Conservation (phyloP, 1,284 basidiomycete genomes). For the Cryptococcus sp. region DNA sequence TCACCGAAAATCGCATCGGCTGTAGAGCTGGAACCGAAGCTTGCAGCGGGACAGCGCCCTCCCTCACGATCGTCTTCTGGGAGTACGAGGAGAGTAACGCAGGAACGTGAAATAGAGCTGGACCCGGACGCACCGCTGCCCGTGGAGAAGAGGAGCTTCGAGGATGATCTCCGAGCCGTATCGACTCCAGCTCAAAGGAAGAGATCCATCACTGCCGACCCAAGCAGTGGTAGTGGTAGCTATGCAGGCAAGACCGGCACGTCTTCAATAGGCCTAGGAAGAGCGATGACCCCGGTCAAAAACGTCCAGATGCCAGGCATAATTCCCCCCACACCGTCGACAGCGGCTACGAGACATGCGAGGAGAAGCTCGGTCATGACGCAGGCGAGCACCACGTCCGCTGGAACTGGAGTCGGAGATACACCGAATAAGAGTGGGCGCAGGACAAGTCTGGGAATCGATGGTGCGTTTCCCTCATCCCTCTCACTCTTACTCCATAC, state of each 20-base stretch:
- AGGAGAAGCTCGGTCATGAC: conserved; percentile 13
- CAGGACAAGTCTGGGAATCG: conserved; percentile 36
- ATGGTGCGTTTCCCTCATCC: conserved; percentile 33
- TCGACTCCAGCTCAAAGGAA: neutral
- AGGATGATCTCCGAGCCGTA: conserved; percentile 29
- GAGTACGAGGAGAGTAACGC: neutral
- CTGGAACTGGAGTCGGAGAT: conserved; percentile 14
- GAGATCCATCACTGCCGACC: neutral
- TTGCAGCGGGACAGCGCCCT: neutral
- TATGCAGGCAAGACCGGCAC: no score
- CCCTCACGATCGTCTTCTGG: neutral
- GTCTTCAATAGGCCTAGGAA: neutral
- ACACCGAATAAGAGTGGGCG: neutral
- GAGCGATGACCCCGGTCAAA: conserved; percentile 5
- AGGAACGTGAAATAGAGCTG: neutral
- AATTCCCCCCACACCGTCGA: conserved; percentile 37
- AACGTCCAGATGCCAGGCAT: conserved; percentile 14
- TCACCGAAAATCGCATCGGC: neutral
- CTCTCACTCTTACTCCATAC: neutral
- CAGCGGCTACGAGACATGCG: conserved; percentile 9
- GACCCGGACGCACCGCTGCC: conserved; percentile 24
- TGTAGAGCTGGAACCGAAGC: neutral
- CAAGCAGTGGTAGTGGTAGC: neutral
- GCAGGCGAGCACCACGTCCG: conserved; percentile 11
- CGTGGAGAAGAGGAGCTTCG: conserved; percentile 33